Base-by-base conservation (phyloP, 208 protist species). In the Sergeia podlipaevii region DNA sequence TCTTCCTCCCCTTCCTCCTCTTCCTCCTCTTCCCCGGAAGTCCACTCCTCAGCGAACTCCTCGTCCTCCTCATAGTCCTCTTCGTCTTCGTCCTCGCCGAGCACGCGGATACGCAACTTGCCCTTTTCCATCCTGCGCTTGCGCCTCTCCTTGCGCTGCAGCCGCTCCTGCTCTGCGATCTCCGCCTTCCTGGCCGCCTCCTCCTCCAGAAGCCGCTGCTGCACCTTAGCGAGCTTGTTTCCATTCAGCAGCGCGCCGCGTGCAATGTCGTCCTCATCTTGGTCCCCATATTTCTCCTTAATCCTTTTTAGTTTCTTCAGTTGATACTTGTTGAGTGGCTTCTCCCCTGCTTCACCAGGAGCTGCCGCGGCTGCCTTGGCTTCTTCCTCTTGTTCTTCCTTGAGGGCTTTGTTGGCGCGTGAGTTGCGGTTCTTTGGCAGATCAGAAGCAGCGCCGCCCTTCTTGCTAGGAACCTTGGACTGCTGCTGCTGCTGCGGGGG, bases 251-350 rank as follows among this genome's bases (percentile, higher is more conserved):
- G 42, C 23, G 77, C 77, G 6, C 74, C 84, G 1, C 51, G 49
- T 23, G 56, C 38, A 17, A 76, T 59, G 46, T 89, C 84, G 45
- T 91, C 84, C 3, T 89, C 84, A 50, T 91, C 84, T 49, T 91
- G 84, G 33, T 91, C 84, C 8, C 70, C 77, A 61, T 91, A 91
- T 66, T 91, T 91, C 42, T 51, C 59, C 24, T 74, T 51, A 15
- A 91, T 89, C 51, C 79, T 80, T 47, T 84, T 76, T n/a, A 91
- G 70, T 64, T 91, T 91, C 51, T 66, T 69, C 44, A 64, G 54
- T 41, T 91, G 74, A 18, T 84, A 59, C 29, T 80, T 80, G 28
- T 77, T 89, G 5, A 88, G 48, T 10, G 56, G 32, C 27, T 54
- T 18, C 43, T 37, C 23, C 26, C 4, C 44, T 15, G 29, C 48